Evolutionary conservation across 2,329 filamentous ascomycete genomes (phyloP).

Genomic region (Magnaporthiopsis rhizophila): DNA sequence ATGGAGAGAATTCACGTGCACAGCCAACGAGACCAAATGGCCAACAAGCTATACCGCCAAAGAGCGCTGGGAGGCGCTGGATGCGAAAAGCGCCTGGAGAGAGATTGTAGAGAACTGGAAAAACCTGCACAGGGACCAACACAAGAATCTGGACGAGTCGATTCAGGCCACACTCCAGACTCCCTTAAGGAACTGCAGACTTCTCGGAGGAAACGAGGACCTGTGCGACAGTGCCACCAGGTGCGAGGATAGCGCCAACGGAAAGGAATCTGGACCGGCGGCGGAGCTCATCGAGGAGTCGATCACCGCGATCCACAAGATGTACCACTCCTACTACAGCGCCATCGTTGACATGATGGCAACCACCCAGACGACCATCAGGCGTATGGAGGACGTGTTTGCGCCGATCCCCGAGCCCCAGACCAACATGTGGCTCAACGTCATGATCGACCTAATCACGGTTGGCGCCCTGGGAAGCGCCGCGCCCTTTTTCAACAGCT

Average conservation of each 20-base stretch:
- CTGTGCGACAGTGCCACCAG: slow-evolving; percentile 9
- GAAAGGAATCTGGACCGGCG: slow-evolving; percentile 11
- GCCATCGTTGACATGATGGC: slow-evolving; percentile 11
- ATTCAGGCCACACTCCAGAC: slow-evolving; percentile 9
- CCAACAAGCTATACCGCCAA: slow-evolving; percentile 6
- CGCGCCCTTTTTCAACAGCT: slow-evolving; percentile 21
- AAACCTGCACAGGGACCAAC: slow-evolving; percentile 7
- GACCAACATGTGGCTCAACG: slow-evolving; percentile 17
- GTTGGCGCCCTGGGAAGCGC: slow-evolving; percentile 18
- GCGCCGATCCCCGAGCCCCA: slow-evolving; percentile 18
- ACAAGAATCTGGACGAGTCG: slow-evolving; percentile 12
- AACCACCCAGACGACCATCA: slow-evolving; percentile 14
- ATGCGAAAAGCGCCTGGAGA: slow-evolving; percentile 18
- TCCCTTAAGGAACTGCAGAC: slow-evolving; percentile 4
- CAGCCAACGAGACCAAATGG: slow-evolving; percentile 7
- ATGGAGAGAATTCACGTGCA: slow-evolving; percentile 19
- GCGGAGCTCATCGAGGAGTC: slow-evolving; percentile 16
- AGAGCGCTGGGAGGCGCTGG: slow-evolving; percentile 19
- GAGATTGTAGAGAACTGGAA: slow-evolving; percentile 18
- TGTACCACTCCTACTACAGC: slow-evolving; percentile 12
- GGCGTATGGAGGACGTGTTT: slow-evolving; percentile 19
- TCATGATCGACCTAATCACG: slow-evolving; percentile 22
- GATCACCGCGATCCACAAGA: slow-evolving; percentile 11
- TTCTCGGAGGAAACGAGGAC: neutral
- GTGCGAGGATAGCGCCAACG: slow-evolving; percentile 5